These are phyloP conservation scores for Malus asiatica DNA, from an alignment of 306 rosid genomes.

Conservation along the genomic window DNA sequence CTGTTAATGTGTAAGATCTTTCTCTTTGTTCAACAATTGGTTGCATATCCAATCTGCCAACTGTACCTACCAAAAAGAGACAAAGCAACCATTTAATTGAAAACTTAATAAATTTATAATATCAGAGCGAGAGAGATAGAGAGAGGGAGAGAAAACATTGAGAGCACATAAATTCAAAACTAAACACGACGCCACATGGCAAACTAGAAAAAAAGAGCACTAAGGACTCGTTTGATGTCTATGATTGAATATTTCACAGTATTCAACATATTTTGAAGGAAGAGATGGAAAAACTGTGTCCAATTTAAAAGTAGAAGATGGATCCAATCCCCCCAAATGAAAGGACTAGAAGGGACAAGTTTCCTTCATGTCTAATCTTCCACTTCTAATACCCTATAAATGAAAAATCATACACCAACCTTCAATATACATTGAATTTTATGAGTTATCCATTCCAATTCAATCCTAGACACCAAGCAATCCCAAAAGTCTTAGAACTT, in stretches of 20 bases:
- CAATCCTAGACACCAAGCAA: not conserved
- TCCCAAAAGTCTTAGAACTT: not conserved
- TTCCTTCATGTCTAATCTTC: not conserved
- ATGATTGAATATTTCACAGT: too few species aligned
- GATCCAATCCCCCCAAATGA: too few species aligned
- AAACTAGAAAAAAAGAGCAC: not conserved
- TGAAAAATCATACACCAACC: too few species aligned
- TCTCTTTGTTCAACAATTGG: slow-evolving; percentile 41
- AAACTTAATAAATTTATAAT: not conserved
- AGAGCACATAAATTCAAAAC: not conserved
- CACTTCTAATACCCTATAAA: too few species aligned
- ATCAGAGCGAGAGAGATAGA: not conserved
- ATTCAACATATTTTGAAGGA: too few species aligned
- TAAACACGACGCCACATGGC: not conserved
- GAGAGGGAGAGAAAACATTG: not conserved
- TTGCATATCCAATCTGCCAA: slow-evolving; percentile 37
- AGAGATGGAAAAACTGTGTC: too few species aligned
- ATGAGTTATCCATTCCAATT: not conserved
- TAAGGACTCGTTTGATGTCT: not conserved
- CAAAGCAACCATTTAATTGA: slow-evolving; percentile 11
- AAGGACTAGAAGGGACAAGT: not conserved
- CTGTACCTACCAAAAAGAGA: slow-evolving; percentile 42
- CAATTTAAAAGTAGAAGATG: not conserved
- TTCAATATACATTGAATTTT: not conserved
- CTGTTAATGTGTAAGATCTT: slow-evolving; percentile 27